These are phyloP conservation scores for Mortierella sp. DNA, from an alignment of 371 early-diverging fungal genomes.

Conservation along the genomic window DNA sequence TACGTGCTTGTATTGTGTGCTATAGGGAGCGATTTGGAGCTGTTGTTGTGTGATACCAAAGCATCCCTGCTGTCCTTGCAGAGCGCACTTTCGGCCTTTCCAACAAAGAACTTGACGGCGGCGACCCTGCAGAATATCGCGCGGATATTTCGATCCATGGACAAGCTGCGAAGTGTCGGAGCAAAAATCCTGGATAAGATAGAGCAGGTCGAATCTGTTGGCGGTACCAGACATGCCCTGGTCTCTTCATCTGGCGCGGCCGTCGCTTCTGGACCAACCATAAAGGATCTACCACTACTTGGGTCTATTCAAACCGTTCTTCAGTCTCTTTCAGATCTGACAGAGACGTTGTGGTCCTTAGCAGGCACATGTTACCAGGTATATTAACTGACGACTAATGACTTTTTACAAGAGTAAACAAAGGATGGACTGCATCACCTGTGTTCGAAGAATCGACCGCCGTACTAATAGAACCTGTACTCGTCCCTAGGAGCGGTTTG, in stretches of 20 bases:
- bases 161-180: slow-evolving; percentile 40
- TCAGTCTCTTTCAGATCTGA: slow-evolving; percentile 16
- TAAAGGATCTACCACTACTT: neutral
- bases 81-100: slow-evolving; percentile 7
- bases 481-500: slow-evolving; percentile 11
- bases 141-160: slow-evolving; percentile 46
- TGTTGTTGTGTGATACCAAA: neutral
- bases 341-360: slow-evolving; percentile 25
- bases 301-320: neutral
- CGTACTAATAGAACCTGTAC: neutral
- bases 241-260: neutral
- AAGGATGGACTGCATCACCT: neutral
- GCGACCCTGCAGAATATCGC: slow-evolving; percentile 38
- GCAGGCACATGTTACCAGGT: slow-evolving; percentile 24
- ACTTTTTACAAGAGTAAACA: neutral
- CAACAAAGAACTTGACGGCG: neutral
- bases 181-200: slow-evolving; percentile 26
- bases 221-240: neutral
- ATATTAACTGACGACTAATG: neutral
- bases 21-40: slow-evolving; percentile 12
- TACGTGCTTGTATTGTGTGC: too few species aligned
- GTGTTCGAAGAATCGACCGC: neutral
- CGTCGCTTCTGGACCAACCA: neutral
- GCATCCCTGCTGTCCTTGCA: slow-evolving; percentile 7
- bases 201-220: slow-evolving; percentile 11